phyloP scores from a whole-genome alignment of 805 yeast genomes.

The Teunomyces funiuensis region DNA sequence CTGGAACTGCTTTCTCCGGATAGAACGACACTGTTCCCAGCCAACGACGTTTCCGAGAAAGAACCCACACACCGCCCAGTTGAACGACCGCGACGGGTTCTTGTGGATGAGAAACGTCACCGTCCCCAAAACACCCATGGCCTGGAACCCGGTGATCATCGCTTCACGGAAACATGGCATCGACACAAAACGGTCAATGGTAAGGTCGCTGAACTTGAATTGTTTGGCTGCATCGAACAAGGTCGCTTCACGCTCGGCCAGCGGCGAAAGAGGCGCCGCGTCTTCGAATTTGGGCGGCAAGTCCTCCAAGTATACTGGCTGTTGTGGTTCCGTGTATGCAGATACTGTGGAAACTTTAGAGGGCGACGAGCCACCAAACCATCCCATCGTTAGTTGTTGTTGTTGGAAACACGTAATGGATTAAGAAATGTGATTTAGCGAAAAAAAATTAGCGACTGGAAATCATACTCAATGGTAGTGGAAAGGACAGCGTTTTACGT shows the following conservation, averaged over 20 bases:
- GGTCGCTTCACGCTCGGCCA: constrained; percentile 3
- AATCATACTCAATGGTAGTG: no score
- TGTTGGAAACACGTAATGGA: background rate
- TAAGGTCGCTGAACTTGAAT: constrained; percentile 52
- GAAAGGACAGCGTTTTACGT: no score
- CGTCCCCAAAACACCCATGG: constrained; percentile 67
- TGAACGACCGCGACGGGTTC: constrained; percentile 58
- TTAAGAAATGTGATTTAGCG: background rate
- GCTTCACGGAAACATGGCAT: constrained; percentile 84
- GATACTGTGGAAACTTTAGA: constrained; percentile 38
- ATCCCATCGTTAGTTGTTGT: constrained; percentile 31
- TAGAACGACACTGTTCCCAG: constrained; percentile 89
- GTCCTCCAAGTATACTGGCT: constrained; percentile 48
- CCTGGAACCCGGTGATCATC: constrained; percentile 69
- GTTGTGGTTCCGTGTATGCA: constrained; percentile 19
- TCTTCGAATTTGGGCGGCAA: constrained; percentile 53
- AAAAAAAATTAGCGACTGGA: no score
- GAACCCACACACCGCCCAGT: constrained; percentile 84
- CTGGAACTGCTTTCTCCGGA: constrained; percentile 62
- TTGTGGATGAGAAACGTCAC: constrained; percentile 68
- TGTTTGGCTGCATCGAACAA: constrained; percentile 41
- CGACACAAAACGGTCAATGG: constrained; percentile 46
- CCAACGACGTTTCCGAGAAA: constrained; percentile 77
- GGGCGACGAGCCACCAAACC: constrained; percentile 40
- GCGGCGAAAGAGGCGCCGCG: constrained; percentile 17